These are phyloP conservation scores for Aspergillus aculeatinus DNA, from an alignment of 2,329 filamentous ascomycete species.

Conservation along the genomic window DNA sequence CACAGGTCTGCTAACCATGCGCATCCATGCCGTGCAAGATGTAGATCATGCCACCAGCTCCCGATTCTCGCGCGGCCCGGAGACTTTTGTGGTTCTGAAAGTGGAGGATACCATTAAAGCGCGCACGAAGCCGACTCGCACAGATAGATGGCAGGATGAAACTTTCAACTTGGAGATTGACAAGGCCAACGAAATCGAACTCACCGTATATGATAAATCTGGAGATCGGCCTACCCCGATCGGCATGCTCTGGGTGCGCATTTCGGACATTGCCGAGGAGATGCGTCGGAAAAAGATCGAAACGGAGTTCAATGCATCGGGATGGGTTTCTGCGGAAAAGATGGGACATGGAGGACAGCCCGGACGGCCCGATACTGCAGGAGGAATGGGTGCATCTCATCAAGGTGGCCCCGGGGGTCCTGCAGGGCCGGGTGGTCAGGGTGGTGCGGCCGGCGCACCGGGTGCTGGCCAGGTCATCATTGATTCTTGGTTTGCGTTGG, in stretches of 20 bases:
- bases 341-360: constrained; percentile 65
- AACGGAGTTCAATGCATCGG: constrained; percentile 87
- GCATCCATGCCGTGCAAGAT: constrained; percentile 85
- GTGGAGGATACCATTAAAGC: constrained; percentile 92
- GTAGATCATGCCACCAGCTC: constrained; percentile 86
- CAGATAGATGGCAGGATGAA: constrained; percentile 88
- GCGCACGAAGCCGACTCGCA: constrained; percentile 79
- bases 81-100: constrained; percentile 95
- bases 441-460: constrained; percentile 32
- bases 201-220: constrained; percentile 96
- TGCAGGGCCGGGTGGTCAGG: constrained; percentile 27
- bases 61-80: constrained; percentile 83
- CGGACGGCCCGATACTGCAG: constrained; percentile 55
- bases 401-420: constrained; percentile 24
- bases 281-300: constrained; percentile 97
- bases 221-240: constrained; percentile 89
- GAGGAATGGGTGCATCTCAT: constrained; percentile 45
- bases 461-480: constrained; percentile 53
- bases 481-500: constrained; percentile 94
- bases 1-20: constrained; percentile 82
- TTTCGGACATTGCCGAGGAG: constrained; percentile 96
- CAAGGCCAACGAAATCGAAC: constrained; percentile 97
- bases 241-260: constrained; percentile 90
- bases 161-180: constrained; percentile 90
- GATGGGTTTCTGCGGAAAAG: constrained; percentile 96